Conservation (phyloP, 257 asterid genomes). For the Anisodus acutangulus region DNA sequence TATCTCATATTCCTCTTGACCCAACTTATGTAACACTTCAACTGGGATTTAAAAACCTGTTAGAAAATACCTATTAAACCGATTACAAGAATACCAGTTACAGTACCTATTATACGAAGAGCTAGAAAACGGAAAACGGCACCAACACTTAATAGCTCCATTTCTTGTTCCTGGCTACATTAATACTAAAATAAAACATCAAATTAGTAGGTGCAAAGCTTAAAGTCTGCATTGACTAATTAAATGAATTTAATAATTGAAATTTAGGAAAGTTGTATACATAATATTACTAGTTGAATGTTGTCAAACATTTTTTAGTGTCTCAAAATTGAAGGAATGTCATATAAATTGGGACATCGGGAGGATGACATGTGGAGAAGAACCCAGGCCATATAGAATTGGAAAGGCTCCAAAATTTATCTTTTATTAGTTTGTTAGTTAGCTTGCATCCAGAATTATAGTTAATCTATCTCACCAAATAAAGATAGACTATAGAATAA, state of each 20-base stretch:
- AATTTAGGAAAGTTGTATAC: not conserved
- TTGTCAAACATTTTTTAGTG: not conserved
- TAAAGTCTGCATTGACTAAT: not conserved
- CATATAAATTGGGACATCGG: not conserved
- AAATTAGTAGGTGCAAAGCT: constrained; percentile 11
- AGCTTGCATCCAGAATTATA: not conserved
- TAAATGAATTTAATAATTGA: not conserved
- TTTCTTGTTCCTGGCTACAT: not conserved
- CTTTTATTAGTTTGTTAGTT: no score
- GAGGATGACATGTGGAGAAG: not conserved
- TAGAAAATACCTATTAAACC: not conserved
- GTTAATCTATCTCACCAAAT: not conserved
- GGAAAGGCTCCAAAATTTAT: no score
- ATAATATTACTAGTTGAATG: not conserved
- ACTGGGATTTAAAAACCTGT: not conserved
- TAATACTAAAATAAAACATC: not conserved
- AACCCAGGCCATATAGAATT: not conserved
- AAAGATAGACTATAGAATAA: not conserved
- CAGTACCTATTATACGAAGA: no score
- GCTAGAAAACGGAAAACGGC: no score
- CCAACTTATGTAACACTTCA: not conserved
- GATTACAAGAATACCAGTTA: no score
- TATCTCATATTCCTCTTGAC: not conserved
- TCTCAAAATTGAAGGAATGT: not conserved
- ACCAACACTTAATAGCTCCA: no score